Conservation (phyloP, 1,284 basidiomycete genomes). For the Rhodotorula sp. region DNA sequence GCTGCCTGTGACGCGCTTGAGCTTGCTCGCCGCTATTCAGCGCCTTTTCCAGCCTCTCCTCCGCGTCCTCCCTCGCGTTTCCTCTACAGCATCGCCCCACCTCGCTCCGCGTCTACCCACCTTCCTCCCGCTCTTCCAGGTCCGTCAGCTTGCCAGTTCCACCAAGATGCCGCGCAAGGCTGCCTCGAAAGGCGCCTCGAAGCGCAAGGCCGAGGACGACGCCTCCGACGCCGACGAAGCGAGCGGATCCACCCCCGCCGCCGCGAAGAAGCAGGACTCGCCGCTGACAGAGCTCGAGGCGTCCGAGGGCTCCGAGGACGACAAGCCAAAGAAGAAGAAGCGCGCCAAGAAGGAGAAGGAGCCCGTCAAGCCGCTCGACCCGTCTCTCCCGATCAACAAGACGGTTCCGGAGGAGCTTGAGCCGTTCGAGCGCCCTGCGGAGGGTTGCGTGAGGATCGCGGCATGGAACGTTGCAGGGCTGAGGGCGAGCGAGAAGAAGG, state of each 20-base stretch:
- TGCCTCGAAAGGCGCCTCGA: neutral
- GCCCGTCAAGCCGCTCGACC: slow-evolving; percentile 44
- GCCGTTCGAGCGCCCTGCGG: slow-evolving; percentile 26
- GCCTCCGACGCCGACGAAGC: neutral
- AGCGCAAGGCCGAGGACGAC: slow-evolving; percentile 1
- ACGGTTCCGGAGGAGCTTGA: slow-evolving; percentile 42
- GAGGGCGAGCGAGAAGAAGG: slow-evolving; percentile 44
- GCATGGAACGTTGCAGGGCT: slow-evolving; percentile 46
- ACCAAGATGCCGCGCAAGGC: slow-evolving; percentile 19
- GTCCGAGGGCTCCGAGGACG: neutral
- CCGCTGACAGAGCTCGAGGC: neutral
- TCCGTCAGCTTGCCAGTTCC: neutral
- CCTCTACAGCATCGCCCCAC: neutral
- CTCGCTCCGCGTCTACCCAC: neutral
- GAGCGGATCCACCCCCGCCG: neutral
- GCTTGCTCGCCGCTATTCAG: neutral
- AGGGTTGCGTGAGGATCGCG: slow-evolving; percentile 33
- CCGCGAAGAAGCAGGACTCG: neutral
- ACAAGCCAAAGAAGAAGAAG: slow-evolving; percentile 19
- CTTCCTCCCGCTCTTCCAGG: too few relatives aligned
- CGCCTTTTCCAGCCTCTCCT: neutral
- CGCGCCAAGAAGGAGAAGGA: slow-evolving; percentile 39
- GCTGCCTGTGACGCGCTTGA: neutral
- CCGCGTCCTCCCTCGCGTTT: neutral
- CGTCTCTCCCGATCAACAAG: slow-evolving; percentile 43